Base-by-base conservation (phyloP, 495 filamentous ascomycete genomes). In the Aspergillus funiculosus region DNA sequence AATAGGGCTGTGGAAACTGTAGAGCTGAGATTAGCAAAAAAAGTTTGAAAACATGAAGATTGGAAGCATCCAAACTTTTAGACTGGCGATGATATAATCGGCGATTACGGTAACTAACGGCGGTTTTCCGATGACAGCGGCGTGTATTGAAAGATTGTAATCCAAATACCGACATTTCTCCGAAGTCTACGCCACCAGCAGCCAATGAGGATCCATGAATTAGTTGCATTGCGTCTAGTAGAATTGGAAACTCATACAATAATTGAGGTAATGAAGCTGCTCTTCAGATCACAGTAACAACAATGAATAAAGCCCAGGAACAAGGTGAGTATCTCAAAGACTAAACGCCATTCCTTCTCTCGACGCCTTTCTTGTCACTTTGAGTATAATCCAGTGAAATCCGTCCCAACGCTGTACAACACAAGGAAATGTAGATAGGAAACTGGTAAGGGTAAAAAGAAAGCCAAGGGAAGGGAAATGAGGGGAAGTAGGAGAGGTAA, bases 341-440 rank as follows among this genome's bases (percentile, higher is more conserved):
- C n/a, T 9, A 42, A 54, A 54, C 52, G 43, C 52, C 52, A 19
- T 51, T 39, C 52, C 47, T 28, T 54, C 43, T 54, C 32, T 39
- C 19, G 39, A 54, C 52, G 46, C 47, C 52, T 17, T 36, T 29
- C 25, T 15, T n/a, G n/a, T 46, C 36, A 20, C 28, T 32, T 13
- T 32, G 27, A 15, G 25, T 13, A 46, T 13, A 26, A 50, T 24
- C 43, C 19, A 17, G 26, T 38, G 13, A 50, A 37, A 38, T 45
- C 48, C 38, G 34, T 38, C 45, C 34, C 38, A 36, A 28, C 37
- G 22, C 30, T 43, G 25, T 38, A 39, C 11, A 46, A 26, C 20
- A 30, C n/a, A n/a, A n/a, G n/a, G n/a, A n/a, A n/a, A n/a, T n/a
- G n/a, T n/a, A n/a, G n/a, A n/a, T n/a, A n/a, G n/a, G n/a, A n/a